Conservation (phyloP, 305 asterid genomes). For the Fraxinus nigra region DNA sequence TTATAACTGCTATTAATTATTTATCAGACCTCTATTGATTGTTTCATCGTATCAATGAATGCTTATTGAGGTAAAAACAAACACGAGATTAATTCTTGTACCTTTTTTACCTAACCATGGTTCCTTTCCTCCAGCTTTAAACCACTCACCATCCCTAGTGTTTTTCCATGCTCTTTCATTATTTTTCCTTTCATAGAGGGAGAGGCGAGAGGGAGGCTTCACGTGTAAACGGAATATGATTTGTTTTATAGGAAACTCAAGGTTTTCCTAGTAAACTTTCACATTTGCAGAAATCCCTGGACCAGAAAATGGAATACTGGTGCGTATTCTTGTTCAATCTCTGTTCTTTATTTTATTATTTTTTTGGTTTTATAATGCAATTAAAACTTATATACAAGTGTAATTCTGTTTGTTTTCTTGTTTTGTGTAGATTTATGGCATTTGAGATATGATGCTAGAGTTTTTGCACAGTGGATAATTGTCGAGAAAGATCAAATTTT, state of each 20-base stretch:
- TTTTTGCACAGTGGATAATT: slow-evolving; percentile 18
- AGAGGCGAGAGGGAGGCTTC: not conserved
- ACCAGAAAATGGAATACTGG: not conserved
- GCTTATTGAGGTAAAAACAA: not conserved
- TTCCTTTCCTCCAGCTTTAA: not conserved
- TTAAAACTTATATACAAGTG: slow-evolving; percentile 1
- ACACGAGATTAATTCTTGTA: not conserved
- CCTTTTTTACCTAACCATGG: slow-evolving; percentile 28
- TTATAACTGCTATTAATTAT: not conserved
- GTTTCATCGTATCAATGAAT: not conserved
- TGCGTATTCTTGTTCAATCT: not conserved
- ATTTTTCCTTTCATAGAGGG: not conserved
- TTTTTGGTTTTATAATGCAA: not conserved
- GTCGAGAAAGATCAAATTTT: slow-evolving; percentile 12
- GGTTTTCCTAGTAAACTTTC: slow-evolving; percentile 5
- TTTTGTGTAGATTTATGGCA: slow-evolving; percentile 9
- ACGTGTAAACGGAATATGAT: not conserved
- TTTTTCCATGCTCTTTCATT: no score
- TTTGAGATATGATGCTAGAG: slow-evolving; percentile 38
- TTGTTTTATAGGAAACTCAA: slow-evolving; percentile 10
- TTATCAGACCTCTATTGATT: not conserved
- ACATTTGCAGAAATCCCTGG: not conserved
- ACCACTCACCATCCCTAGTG: no score
- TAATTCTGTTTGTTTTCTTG: slow-evolving; percentile 8
- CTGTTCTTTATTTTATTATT: not conserved